A percentile compares a stretch with the other conserved stretches of the same genome.
Evolutionary conservation across 129 eudicot genomes (phyloP).

Genomic region (Dittrichia graveolens): DNA sequence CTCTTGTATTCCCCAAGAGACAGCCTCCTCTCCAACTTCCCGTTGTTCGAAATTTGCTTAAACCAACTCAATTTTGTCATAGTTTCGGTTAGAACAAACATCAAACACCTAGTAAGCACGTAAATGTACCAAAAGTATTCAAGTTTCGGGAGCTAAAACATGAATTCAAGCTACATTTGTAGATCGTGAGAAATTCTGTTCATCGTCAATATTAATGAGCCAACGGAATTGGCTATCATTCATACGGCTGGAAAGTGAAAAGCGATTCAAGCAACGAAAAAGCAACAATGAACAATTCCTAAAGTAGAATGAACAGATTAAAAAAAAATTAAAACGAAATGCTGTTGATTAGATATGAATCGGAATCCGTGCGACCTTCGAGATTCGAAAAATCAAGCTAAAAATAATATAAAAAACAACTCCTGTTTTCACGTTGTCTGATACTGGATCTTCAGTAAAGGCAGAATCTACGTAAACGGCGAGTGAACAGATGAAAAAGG

Average conservation of each 20-base stretch:
- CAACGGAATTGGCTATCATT: too few relatives aligned
- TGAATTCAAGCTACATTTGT: constrained; percentile 26
- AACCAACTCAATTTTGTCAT: constrained; percentile 73
- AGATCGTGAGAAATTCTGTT: not conserved
- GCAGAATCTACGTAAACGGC: constrained; percentile 8
- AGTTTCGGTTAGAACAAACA: constrained; percentile 3
- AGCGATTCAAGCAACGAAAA: too few relatives aligned
- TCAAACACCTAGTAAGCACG: constrained; percentile 7
- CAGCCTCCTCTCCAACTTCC: constrained; percentile 59
- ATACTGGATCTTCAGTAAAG: constrained; percentile 22
- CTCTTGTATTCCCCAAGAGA: constrained; percentile 86
- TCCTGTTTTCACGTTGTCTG: constrained; percentile 18
- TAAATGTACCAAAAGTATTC: not conserved
- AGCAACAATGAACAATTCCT: not conserved
- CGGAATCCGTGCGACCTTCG: constrained; percentile 14
- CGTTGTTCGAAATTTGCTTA: constrained; percentile 64
- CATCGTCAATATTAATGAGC: too few relatives aligned
- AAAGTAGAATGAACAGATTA: not conserved
- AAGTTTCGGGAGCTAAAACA: not conserved
- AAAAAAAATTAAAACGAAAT: not conserved
- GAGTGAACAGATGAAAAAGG: not conserved
- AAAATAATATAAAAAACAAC: too few relatives aligned
- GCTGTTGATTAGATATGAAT: constrained; percentile 4
- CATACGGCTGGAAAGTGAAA: too few relatives aligned
- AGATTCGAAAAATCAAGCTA: constrained; percentile 15